Conservation (phyloP, 345 rosid species). For the Raphanus raphanistrum region DNA sequence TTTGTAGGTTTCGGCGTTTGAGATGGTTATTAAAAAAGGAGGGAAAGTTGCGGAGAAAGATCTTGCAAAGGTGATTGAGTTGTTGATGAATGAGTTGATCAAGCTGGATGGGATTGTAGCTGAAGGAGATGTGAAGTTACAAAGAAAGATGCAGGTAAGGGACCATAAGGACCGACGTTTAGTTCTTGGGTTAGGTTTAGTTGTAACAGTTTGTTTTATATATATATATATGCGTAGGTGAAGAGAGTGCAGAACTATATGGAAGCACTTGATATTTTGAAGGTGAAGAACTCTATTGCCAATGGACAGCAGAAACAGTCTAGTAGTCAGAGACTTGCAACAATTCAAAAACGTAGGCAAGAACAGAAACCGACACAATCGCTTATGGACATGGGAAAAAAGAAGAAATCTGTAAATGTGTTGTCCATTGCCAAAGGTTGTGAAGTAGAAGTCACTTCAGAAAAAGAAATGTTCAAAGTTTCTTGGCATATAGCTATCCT, state of each 20-base stretch:
- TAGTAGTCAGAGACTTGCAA: slow-evolving; percentile 46
- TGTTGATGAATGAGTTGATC: slow-evolving; percentile 91
- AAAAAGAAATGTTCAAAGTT: too few species aligned
- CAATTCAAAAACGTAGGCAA: slow-evolving; percentile 41
- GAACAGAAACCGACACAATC: slow-evolving; percentile 45
- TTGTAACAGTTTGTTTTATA: not conserved
- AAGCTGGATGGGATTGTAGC: slow-evolving; percentile 82
- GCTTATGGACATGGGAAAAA: slow-evolving; percentile 38
- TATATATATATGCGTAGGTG: slow-evolving; percentile 51
- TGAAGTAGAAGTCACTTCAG: too few species aligned
- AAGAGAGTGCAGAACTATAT: slow-evolving; percentile 90
- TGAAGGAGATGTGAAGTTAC: slow-evolving; percentile 90
- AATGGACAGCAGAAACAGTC: slow-evolving; percentile 48
- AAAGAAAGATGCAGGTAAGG: slow-evolving; percentile 91
- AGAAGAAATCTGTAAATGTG: too few species aligned
- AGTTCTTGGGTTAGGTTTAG: not conserved
- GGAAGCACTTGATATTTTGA: slow-evolving; percentile 79
- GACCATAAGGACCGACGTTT: not conserved
- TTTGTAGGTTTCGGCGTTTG: slow-evolving; percentile 80
- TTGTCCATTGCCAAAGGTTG: too few species aligned
- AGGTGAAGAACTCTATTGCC: slow-evolving; percentile 68
- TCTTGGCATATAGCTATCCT: too few species aligned
- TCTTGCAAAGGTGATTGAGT: slow-evolving; percentile 61
- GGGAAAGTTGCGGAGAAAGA: slow-evolving; percentile 78
- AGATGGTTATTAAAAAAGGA: slow-evolving; percentile 65